Evolutionary conservation across 2,329 filamentous ascomycete genomes (phyloP), one percentile per base, ranked within the genome.

Genomic region (Ophiostoma pallidulum): DNA sequence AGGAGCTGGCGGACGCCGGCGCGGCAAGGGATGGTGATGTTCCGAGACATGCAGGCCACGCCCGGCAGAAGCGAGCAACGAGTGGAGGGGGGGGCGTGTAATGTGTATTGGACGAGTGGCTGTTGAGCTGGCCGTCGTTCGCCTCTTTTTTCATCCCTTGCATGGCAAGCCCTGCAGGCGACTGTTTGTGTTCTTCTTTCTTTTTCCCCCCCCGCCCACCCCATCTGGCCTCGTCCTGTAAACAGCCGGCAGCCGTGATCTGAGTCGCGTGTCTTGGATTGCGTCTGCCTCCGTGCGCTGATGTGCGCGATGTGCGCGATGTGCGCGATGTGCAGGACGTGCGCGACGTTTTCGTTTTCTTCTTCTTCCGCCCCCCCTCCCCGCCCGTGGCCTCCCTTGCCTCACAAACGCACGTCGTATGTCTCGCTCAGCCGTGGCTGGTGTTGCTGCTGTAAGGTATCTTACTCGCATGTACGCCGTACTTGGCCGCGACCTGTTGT

Each of bases 231-330:
- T 32, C 31, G 26, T 6, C 18, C 12, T 33, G 4, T 7, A 6
- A 19, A 16, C 10, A 29, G 31, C 20, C 41, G 31, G 31, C 41
- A 13, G 14, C 41, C 42, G 33, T 37, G 42, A 37, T 45, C 42
- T 45, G 42, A 45, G 42, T 45, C 42, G 42, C 26, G 19, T 45
- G 42, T 45, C 42, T 45, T 13, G 22, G 42, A 45, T 38, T 45
- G 42, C 42, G 42, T 29, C 16, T 42, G 13, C 13, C 13, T 24
- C 32, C 6, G 32, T 4, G 32, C 9, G 32, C n/a, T 35, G 13
- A n/a, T n/a, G n/a, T n/a, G n/a, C n/a, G n/a, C n/a, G n/a, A n/a
- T n/a, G n/a, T n/a, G n/a, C n/a, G n/a, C n/a, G n/a, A n/a, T n/a
- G n/a, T n/a, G n/a, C n/a, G n/a, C n/a, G n/a, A n/a, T n/a, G n/a